Evolutionary conservation across 1,139 yeast species (phyloP).

Genomic region (Sugiyamaella xylanicola): DNA sequence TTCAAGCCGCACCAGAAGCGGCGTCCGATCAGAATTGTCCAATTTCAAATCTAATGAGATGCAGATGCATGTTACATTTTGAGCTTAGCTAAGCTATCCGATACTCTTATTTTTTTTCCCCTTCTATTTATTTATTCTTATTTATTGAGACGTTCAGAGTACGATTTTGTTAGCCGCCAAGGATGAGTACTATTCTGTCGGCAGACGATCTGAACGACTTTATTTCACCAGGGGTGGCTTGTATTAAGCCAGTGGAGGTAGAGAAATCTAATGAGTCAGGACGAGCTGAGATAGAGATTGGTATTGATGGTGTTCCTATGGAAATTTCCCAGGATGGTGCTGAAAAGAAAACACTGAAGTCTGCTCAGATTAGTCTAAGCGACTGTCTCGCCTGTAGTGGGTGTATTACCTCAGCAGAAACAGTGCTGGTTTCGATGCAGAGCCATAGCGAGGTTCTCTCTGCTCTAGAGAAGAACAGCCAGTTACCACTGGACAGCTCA

Average conservation of each 20-base stretch:
- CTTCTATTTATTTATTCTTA: constrained; percentile 3
- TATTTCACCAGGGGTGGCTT: constrained; percentile 91
- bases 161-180: background rate
- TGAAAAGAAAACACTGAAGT: constrained; percentile 52
- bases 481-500: constrained; percentile 25
- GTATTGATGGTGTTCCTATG: constrained; percentile 64
- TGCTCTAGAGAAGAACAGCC: constrained; percentile 49
- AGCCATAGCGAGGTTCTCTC: constrained; percentile 76
- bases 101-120: background rate
- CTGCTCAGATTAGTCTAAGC: constrained; percentile 85
- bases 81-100: background rate
- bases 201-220: constrained; percentile 93
- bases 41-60: constrained; percentile 5
- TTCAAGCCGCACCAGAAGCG: background rate
- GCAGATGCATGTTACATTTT: background rate
- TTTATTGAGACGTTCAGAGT: background rate
- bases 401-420: constrained; percentile 95
- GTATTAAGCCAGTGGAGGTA: constrained; percentile 79
- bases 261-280: constrained; percentile 40
- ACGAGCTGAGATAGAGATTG: constrained; percentile 67
- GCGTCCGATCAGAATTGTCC: background rate
- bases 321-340: constrained; percentile 69
- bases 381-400: constrained; percentile 98
- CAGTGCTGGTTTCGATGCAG: constrained; percentile 86
- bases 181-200: constrained; percentile 83